Percentiles rank a stretch among this genome's conserved stretches.
Conservation (phyloP, 257 asterid species). For the Solanum tacnaense region DNA sequence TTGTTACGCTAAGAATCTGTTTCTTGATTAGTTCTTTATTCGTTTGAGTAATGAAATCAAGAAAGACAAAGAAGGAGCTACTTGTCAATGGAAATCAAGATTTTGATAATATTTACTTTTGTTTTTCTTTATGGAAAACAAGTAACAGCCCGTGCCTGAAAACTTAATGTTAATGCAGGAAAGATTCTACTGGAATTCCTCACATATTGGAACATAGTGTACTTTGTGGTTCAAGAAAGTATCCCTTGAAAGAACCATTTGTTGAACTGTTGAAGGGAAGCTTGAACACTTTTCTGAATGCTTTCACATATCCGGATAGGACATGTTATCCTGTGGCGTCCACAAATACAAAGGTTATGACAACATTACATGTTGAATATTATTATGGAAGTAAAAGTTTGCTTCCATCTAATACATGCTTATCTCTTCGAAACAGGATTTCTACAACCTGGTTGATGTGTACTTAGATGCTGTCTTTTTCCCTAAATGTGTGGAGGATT, state of each 20-base stretch:
- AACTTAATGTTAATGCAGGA: constrained; percentile 44
- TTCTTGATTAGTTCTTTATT: neutral
- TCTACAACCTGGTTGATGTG: constrained; percentile 98
- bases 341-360: constrained; percentile 74
- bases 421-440: constrained; percentile 50
- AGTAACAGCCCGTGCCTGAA: neutral
- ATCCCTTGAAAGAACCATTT: constrained; percentile 93
- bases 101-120: neutral
- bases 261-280: constrained; percentile 96
- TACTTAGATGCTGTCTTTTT: constrained; percentile 95
- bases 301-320: constrained; percentile 97
- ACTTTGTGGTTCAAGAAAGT: constrained; percentile 95
- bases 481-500: constrained; percentile 91
- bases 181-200: constrained; percentile 96
- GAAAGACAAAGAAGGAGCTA: neutral
- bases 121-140: neutral
- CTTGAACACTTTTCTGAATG: constrained; percentile 88
- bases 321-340: constrained; percentile 99
- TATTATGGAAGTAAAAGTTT: neutral
- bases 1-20: neutral
- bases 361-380: neutral
- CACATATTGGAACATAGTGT: constrained; percentile 97
- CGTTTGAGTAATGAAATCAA: neutral
- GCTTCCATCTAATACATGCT: neutral
- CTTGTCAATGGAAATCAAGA: neutral